Conservation (phyloP, 257 asterid genomes). For the Lithospermum erythrorhizon region DNA sequence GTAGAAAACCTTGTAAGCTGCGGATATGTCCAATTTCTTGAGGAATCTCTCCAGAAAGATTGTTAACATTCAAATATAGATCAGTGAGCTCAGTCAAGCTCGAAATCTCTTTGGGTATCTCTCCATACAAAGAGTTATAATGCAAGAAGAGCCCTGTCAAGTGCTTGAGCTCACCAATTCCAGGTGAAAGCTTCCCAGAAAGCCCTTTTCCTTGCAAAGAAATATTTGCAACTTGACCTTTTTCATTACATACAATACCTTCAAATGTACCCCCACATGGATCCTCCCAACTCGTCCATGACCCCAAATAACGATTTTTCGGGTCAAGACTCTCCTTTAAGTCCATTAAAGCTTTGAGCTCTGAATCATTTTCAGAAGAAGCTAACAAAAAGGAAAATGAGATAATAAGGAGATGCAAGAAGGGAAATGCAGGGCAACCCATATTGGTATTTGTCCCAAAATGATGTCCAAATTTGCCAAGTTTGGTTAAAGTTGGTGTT, state of each 20-base stretch:
- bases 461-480: not conserved
- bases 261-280: conserved; percentile 71
- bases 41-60: conserved; percentile 77
- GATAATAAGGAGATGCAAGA: conserved; percentile 25
- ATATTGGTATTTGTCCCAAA: conserved; percentile 21
- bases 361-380: conserved; percentile 19
- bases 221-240: conserved; percentile 64
- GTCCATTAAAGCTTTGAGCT: conserved; percentile 48
- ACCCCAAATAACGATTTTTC: conserved; percentile 36
- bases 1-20: conserved; percentile 57
- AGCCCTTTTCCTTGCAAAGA: conserved; percentile 89
- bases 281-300: conserved; percentile 61
- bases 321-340: conserved; percentile 77
- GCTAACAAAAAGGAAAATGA: conserved; percentile 5
- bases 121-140: conserved; percentile 63
- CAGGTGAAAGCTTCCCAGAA: conserved; percentile 65
- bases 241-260: conserved; percentile 75
- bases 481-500: no score
- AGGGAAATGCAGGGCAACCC: conserved; percentile 23
- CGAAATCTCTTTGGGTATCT: conserved; percentile 58
- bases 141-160: conserved; percentile 85
- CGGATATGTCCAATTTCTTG: conserved; percentile 55
- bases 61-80: conserved; percentile 75
- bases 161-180: conserved; percentile 49
- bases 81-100: conserved; percentile 52